These are phyloP conservation scores for Stephania cephalantha DNA, from an alignment of 164 flowering plant genomes.

Conservation along the genomic window DNA sequence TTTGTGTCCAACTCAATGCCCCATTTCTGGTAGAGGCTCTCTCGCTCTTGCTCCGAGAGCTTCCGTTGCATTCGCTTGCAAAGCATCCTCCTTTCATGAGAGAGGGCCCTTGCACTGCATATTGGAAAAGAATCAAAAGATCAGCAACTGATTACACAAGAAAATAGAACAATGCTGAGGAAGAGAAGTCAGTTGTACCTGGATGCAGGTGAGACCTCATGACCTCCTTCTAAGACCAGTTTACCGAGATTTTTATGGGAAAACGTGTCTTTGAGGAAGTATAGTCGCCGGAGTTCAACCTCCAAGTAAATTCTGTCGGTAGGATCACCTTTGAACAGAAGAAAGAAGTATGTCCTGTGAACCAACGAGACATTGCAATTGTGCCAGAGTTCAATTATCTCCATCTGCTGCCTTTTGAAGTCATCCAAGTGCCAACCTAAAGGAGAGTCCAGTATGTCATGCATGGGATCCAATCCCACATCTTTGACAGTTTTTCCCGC, in stretches of 20 bases:
- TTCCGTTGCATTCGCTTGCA: conserved; percentile 63
- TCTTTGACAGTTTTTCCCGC: conserved; percentile 34
- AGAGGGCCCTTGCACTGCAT: conserved; percentile 53
- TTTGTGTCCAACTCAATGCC: conserved; percentile 60
- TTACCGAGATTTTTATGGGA: conserved; percentile 23
- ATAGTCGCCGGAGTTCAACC: conserved; percentile 77
- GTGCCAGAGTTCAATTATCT: conserved; percentile 79
- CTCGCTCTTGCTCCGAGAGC: conserved; percentile 56
- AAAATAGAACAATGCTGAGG: neutral
- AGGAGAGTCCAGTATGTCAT: conserved; percentile 26
- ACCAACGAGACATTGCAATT: conserved; percentile 65
- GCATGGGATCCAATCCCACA: conserved; percentile 57
- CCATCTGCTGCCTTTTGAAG: conserved; percentile 47
- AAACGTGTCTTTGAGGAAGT: conserved; percentile 53
- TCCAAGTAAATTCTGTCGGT: conserved; percentile 76
- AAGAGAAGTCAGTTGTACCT: conserved; percentile 38
- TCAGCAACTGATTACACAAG: neutral
- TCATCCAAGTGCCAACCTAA: conserved; percentile 33
- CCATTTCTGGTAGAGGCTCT: conserved; percentile 59
- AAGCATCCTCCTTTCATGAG: conserved; percentile 65
- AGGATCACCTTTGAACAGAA: conserved; percentile 80
- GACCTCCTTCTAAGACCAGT: conserved; percentile 21
- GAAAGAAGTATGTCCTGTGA: conserved; percentile 79
- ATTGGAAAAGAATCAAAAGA: neutral
- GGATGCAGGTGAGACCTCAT: conserved; percentile 34